Percentiles rank a stretch among this genome's conserved stretches.
Conservation (phyloP, 768 basidiomycete genomes). For the Trametes sanguinea region DNA sequence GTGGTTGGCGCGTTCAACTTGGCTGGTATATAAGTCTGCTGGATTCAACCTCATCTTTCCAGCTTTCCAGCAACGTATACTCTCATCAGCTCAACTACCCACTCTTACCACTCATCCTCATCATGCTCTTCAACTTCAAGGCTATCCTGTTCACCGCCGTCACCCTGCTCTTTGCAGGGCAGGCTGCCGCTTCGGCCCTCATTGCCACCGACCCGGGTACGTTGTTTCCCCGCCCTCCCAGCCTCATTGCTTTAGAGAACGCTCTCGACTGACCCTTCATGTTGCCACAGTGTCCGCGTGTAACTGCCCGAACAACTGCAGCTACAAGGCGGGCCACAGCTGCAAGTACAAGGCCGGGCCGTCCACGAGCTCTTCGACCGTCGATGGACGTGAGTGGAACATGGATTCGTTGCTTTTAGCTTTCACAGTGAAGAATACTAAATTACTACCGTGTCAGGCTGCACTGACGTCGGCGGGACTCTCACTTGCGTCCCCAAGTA, state of each 20-base stretch:
- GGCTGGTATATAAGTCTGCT: not conserved
- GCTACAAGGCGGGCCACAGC: not conserved
- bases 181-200: not conserved
- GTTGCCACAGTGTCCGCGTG: not conserved
- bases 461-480: too few relatives aligned
- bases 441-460: not conserved
- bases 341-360: slow-evolving; percentile 2
- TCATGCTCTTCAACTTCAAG: not conserved
- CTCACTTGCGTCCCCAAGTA: too few relatives aligned
- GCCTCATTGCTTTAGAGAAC: not conserved
- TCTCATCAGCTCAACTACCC: not conserved
- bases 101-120: not conserved
- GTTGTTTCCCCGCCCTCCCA: not conserved
- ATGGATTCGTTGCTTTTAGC: not conserved
- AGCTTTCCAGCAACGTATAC: not conserved
- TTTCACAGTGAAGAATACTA: not conserved
- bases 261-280: not conserved
- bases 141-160: not conserved
- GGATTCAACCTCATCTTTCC: not conserved
- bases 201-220: not conserved
- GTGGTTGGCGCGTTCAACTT: too few relatives aligned
- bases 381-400: not conserved
- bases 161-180: not conserved
- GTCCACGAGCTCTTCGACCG: not conserved
- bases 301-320: slow-evolving; percentile 6